Evolutionary conservation across 306 rosid species (phyloP).

Genomic region (Heteromeles arbutifolia): DNA sequence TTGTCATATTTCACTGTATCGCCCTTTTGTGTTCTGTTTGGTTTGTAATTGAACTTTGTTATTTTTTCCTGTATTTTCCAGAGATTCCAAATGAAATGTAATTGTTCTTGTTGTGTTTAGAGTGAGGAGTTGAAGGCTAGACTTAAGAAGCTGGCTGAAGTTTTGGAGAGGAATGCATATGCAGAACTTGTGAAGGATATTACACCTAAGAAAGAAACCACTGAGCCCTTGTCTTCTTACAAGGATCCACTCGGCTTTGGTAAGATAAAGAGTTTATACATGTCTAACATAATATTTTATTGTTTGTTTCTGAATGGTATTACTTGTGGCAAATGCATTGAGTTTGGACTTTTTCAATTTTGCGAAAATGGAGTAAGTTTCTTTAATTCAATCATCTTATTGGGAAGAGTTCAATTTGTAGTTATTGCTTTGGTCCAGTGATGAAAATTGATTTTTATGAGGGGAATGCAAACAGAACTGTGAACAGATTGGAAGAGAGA

Average conservation of each 20-base stretch:
- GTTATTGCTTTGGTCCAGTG: background rate
- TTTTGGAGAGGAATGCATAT: conserved; percentile 79
- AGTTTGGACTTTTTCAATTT: background rate
- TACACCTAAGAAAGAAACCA: conserved; percentile 35
- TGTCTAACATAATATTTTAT: background rate
- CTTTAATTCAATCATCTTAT: background rate
- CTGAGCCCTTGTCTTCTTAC: conserved; percentile 85
- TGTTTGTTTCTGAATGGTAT: background rate
- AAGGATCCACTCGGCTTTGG: conserved; percentile 86
- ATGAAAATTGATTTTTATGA: background rate
- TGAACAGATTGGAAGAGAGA: background rate
- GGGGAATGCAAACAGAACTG: background rate
- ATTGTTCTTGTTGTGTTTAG: conserved; percentile 24
- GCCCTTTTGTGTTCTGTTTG: background rate
- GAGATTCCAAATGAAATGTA: background rate
- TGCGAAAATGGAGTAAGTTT: background rate
- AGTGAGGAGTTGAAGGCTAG: conserved; percentile 82
- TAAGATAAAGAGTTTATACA: conserved; percentile 13
- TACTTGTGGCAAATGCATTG: background rate
- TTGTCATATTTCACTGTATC: background rate
- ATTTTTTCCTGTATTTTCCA: background rate
- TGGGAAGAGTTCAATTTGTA: background rate
- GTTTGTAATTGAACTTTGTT: background rate
- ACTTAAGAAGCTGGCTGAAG: conserved; percentile 53
- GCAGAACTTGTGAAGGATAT: conserved; percentile 81